phyloP scores from a whole-genome alignment of 2,329 filamentous ascomycete species.

The Tolypocladium cylindrosporum region DNA sequence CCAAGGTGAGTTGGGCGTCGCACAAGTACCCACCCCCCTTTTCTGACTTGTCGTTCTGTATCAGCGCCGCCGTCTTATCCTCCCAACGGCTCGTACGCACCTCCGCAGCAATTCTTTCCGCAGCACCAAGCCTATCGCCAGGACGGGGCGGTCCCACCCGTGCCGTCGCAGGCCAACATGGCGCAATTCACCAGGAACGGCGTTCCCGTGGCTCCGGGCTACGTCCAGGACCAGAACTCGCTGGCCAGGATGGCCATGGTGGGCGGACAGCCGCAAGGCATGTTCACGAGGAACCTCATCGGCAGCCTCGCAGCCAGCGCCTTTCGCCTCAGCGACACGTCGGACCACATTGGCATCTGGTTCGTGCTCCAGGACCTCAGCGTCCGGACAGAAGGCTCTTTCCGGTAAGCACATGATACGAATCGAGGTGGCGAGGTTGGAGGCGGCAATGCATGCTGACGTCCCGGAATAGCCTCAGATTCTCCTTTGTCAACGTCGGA shows the following conservation, averaged over 20 bases:
- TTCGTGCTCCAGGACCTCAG: slow-evolving; percentile 94
- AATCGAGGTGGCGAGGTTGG: neutral
- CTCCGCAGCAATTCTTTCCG: slow-evolving; percentile 26
- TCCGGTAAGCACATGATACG: slow-evolving; percentile 50
- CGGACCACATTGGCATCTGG: slow-evolving; percentile 83
- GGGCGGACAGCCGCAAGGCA: slow-evolving; percentile 54
- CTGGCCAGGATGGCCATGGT: slow-evolving; percentile 24
- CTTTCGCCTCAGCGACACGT: slow-evolving; percentile 67
- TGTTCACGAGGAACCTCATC: slow-evolving; percentile 93
- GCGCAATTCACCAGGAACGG: slow-evolving; percentile 17
- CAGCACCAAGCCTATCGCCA: slow-evolving; percentile 19
- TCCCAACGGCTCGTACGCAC: slow-evolving; percentile 21
- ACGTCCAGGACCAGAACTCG: slow-evolving; percentile 18
- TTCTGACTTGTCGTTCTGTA: neutral
- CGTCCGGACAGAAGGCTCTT: slow-evolving; percentile 83
- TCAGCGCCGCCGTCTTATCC: slow-evolving; percentile 17
- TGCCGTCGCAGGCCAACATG: slow-evolving; percentile 16
- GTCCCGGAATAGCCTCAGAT: slow-evolving; percentile 38
- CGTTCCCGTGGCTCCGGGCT: slow-evolving; percentile 10
- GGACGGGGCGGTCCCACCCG: slow-evolving; percentile 14
- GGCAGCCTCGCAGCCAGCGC: slow-evolving; percentile 85
- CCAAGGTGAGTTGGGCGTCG: slow-evolving; percentile 16
- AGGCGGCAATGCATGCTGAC: slow-evolving; percentile 7
- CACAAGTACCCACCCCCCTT: neutral
- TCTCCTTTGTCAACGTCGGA: slow-evolving; percentile 79